phyloP scores from a whole-genome alignment of 805 yeast species.

The Naumovozyma dairenensis region DNA sequence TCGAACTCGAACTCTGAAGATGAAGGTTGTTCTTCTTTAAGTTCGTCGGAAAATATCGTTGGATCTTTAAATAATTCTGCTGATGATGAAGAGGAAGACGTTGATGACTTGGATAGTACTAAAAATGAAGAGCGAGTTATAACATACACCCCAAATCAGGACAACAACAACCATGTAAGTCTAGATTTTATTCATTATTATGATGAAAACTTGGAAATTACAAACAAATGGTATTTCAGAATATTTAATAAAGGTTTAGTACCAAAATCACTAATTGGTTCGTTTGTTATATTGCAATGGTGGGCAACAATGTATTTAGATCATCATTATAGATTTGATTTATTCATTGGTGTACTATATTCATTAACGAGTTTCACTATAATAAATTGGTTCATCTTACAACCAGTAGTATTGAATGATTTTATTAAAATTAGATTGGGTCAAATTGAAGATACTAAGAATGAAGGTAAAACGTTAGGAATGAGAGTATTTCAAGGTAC shows the following conservation, averaged over 20 bases:
- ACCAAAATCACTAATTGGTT: constrained; percentile 29
- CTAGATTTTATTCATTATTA: constrained; percentile 9
- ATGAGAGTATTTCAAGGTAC: constrained; percentile 52
- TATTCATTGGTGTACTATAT: constrained; percentile 46
- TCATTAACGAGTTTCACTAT: constrained; percentile 36
- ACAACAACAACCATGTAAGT: too few species aligned
- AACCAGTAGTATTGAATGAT: constrained; percentile 25
- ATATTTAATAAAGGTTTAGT: constrained; percentile 19
- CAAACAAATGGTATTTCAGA: constrained; percentile 16
- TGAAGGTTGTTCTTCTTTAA: constrained; percentile 1
- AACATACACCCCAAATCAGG: too few species aligned
- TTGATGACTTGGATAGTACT: not conserved
- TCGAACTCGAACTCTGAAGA: too few species aligned
- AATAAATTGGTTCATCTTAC: constrained; percentile 32
- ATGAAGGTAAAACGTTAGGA: constrained; percentile 46
- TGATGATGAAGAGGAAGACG: not conserved
- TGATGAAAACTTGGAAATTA: constrained; percentile 7
- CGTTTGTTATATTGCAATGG: constrained; percentile 51
- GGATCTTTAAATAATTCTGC: not conserved
- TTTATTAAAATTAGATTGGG: constrained; percentile 29
- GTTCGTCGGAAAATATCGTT: constrained; percentile 2
- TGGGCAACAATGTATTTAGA: constrained; percentile 69
- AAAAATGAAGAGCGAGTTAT: too few species aligned
- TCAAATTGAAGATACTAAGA: constrained; percentile 31
- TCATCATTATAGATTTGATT: constrained; percentile 61